A percentile compares a stretch with the other conserved stretches of the same genome.
These are phyloP conservation scores for Rhodotorula sphaerocarpa DNA, from an alignment of 768 basidiomycete genomes.

Conservation along the genomic window DNA sequence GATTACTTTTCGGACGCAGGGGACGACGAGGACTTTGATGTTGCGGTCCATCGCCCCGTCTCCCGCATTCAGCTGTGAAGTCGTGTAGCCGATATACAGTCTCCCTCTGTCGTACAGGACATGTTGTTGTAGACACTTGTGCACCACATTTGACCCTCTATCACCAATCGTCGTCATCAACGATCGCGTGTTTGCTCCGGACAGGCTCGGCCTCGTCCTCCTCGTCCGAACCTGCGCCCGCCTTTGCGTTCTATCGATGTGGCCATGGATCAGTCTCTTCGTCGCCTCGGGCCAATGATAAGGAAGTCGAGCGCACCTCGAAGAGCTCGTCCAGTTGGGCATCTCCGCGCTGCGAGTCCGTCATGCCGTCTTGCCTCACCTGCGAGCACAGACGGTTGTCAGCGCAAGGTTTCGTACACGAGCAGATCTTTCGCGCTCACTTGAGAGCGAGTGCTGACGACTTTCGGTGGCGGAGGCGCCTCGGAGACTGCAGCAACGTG, in stretches of 20 bases:
- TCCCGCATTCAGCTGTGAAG: too few species aligned
- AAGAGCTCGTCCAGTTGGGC: slow-evolving; percentile 44
- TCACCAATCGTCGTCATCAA: slow-evolving; percentile 3
- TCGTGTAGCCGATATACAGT: background rate
- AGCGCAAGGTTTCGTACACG: too few species aligned
- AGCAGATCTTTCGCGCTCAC: too few species aligned
- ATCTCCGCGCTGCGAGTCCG: slow-evolving; percentile 42
- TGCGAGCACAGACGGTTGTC: slow-evolving; percentile 34
- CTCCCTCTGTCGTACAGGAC: background rate
- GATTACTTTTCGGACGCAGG: too few species aligned
- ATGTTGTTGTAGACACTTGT: background rate
- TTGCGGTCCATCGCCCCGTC: background rate
- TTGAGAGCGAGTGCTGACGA: slow-evolving; percentile 36
- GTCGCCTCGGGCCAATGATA: too few species aligned
- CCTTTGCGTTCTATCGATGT: slow-evolving; percentile 38
- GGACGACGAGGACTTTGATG: too few species aligned
- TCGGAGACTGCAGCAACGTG: slow-evolving; percentile 41
- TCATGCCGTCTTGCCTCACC: slow-evolving; percentile 38
- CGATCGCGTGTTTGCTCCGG: background rate
- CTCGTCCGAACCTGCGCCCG: slow-evolving; percentile 41
- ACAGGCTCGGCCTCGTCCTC: slow-evolving; percentile 37
- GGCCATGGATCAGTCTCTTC: background rate
- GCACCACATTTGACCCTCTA: background rate
- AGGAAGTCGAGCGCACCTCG: slow-evolving; percentile 6
- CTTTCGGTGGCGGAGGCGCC: slow-evolving; percentile 40